Base-by-base conservation (phyloP, 768 basidiomycete genomes). In the Boletus insuetus region DNA sequence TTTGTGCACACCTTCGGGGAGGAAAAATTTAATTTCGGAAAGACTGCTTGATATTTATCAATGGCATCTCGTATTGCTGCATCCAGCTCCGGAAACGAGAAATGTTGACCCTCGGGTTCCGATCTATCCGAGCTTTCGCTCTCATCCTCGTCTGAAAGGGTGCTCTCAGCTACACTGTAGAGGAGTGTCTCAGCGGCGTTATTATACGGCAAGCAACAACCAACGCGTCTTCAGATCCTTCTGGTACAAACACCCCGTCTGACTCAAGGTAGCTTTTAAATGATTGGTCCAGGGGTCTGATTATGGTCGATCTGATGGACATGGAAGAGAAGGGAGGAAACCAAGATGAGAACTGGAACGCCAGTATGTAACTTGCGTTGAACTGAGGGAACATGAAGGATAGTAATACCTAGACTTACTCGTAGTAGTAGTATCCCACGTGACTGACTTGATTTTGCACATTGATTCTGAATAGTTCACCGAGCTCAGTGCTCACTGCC, bases 21-120 rank as follows among this genome's bases (percentile, higher is more conserved):
- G 7, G 94, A 91, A 74, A 95, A 97, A 66, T 97, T 98, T 52
- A 98, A 83, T 73, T 98, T 98, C 1, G 95, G 94, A 68, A 98
- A 98, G 29, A 96, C 87, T 7, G 87, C 87, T 3, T 84, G 89
- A 69, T 90, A 94, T 53, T 80, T 71, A 43, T 73, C 62, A n/a
- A 97, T 76, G 34, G 78, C 80, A 14, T 74, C 69, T 46, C 90
- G 74, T 57, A 98, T 95, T 53, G 75, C 75, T 14, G 74, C 72
- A 63, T 94, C 92, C n/a, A 97, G 74, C 44, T 85, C 85, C 0
- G 94, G 93, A 66, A 98, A 95, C 4, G 86, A 75, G 63, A 83
- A 91, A 24, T 60, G 72, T 46, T 63, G 71, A 2, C 53, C 55
- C 2, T 71, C 73, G 9, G 76, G 40, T 47, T 58, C 75, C 7